Conservation (phyloP, 2,329 filamentous ascomycete genomes). For the Botrytis medusae region DNA sequence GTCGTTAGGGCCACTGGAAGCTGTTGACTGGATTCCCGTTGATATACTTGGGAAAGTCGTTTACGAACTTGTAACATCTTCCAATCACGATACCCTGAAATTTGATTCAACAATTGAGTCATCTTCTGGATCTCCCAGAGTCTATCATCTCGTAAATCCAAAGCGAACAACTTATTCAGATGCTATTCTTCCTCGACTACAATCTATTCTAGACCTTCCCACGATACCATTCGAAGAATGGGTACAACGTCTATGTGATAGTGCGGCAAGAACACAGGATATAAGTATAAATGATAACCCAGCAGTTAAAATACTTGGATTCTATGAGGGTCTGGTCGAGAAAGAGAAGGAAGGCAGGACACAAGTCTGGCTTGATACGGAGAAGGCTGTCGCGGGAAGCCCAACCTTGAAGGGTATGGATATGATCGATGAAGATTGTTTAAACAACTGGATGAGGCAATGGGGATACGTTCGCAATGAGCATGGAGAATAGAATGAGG, state of each 20-base stretch:
- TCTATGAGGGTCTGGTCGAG: constrained; percentile 1
- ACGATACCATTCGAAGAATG: not conserved
- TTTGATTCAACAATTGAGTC: rapidly evolving
- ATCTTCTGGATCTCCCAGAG: not conserved
- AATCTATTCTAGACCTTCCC: not conserved
- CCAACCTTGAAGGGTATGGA: not conserved
- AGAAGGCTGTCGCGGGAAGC: not conserved
- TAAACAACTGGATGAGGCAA: not conserved
- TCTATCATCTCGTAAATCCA: constrained; percentile 11
- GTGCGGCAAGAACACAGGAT: not conserved
- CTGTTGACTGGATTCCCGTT: constrained; percentile 17
- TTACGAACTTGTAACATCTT: not conserved
- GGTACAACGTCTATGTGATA: not conserved
- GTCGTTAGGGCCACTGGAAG: constrained; percentile 27
- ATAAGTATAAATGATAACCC: not conserved
- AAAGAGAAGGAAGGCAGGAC: not conserved
- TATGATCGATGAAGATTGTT: not conserved
- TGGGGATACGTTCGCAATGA: not conserved
- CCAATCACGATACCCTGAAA: not conserved
- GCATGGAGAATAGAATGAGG: not conserved
- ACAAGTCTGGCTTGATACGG: not conserved
- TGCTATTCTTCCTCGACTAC: not conserved
- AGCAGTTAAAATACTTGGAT: not conserved
- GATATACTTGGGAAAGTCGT: not conserved
- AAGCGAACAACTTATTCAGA: constrained; percentile 6